phyloP scores from a whole-genome alignment of 2,329 filamentous ascomycete species.

The Malbranchea zuffiana region DNA sequence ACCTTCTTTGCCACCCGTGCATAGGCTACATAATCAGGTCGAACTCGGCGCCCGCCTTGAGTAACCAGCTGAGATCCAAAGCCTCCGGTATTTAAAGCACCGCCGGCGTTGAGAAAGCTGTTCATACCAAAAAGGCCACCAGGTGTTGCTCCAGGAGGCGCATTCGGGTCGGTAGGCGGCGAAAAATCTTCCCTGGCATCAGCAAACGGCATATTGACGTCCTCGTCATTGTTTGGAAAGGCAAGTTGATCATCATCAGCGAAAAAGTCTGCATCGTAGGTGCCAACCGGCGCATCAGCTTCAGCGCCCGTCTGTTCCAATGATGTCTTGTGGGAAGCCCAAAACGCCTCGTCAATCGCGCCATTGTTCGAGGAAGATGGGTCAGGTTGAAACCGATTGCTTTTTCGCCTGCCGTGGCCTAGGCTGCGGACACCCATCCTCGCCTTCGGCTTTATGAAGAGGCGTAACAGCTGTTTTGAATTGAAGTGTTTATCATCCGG shows the following conservation, averaged over 20 bases:
- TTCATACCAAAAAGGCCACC: slow-evolving; percentile 29
- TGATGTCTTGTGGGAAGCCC: slow-evolving; percentile 55
- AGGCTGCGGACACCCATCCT: slow-evolving; percentile 59
- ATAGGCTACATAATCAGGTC: slow-evolving; percentile 57
- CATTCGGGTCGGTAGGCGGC: slow-evolving; percentile 27
- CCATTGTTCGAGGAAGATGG: slow-evolving; percentile 52
- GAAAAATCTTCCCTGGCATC: slow-evolving; percentile 41
- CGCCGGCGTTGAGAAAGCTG: slow-evolving; percentile 31
- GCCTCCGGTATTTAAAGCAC: slow-evolving; percentile 37
- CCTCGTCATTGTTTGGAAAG: slow-evolving; percentile 40
- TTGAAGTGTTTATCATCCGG: slow-evolving; percentile 98
- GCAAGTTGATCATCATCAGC: slow-evolving; percentile 53
- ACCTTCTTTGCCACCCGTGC: slow-evolving; percentile 57
- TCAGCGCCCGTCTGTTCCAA: slow-evolving; percentile 45
- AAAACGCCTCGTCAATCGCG: slow-evolving; percentile 92
- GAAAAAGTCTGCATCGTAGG: slow-evolving; percentile 97
- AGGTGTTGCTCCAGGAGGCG: slow-evolving; percentile 22
- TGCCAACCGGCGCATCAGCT: slow-evolving; percentile 52
- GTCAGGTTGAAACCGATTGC: slow-evolving; percentile 30
- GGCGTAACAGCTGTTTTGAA: slow-evolving; percentile 73
- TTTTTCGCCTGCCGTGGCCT: slow-evolving; percentile 36
- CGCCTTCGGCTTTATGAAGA: slow-evolving; percentile 92
- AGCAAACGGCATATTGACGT: slow-evolving; percentile 38
- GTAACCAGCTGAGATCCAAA: slow-evolving; percentile 54
- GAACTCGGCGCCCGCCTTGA: slow-evolving; percentile 45